A percentile compares a stretch with the other conserved stretches of the same genome.
phyloP scores from a whole-genome alignment of 768 basidiomycete species.

The Tulasnella sp. region DNA sequence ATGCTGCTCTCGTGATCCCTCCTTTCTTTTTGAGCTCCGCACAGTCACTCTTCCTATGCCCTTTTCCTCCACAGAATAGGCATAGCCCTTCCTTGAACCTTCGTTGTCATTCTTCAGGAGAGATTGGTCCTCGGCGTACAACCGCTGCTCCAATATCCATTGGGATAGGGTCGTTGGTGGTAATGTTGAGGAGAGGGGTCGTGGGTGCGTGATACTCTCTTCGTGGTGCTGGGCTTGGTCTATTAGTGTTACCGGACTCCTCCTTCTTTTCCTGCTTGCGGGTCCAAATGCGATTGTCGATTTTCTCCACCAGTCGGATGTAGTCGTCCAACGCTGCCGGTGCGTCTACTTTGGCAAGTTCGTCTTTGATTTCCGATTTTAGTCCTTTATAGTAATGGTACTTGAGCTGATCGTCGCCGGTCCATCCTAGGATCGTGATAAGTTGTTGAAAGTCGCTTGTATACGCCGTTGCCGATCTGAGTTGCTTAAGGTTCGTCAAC shows the following conservation, averaged over 20 bases:
- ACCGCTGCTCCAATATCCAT: no score
- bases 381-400: not conserved
- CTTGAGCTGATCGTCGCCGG: not conserved
- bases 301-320: not conserved
- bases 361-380: not conserved
- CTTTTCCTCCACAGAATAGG: not conserved
- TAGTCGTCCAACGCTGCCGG: not conserved
- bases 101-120: not conserved
- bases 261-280: not conserved
- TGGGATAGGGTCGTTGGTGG: no score
- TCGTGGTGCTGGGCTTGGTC: no score
- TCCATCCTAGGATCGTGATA: not conserved
- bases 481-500: not conserved
- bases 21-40: not conserved
- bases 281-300: not conserved
- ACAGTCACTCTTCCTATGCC: not conserved
- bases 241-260: not conserved
- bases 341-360: not conserved
- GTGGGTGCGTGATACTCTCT: no score
- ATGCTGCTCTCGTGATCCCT: not conserved
- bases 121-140: no score
- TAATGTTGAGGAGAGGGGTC: no score
- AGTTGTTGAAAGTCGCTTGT: not conserved
- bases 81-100: not conserved
- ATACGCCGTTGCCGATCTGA: not conserved